Base-by-base conservation (phyloP, 169 alveolate species). In the Babesia caballi region DNA sequence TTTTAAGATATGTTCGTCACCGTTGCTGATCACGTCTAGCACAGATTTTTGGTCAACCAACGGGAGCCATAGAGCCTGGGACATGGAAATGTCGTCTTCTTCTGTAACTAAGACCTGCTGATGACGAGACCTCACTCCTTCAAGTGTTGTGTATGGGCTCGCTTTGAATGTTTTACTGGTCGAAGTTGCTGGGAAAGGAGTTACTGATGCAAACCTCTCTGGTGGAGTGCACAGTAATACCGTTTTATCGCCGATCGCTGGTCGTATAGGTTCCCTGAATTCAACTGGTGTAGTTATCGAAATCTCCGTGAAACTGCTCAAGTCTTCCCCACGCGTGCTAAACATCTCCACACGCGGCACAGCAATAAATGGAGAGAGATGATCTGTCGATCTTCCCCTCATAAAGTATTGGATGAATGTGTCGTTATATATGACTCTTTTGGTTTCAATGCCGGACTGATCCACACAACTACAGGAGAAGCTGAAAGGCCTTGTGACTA, bases 311-410 rank as follows among this genome's bases (percentile, higher is more conserved):
- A 25, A 30, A 21, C 5, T 28, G 5, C 66, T 36, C 50, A 33
- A 3, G 14, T 36, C 33, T 6, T 6, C 5, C 9, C 25, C 30
- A 5, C 51, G 32, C 21, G 19, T 30, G 11, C 15, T 15, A 4
- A 56, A 8, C 66, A 56, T 56, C 66, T 56, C 66, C 9, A 36
- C 66, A 36, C 38, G 46, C n/a, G 66, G 46, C 28, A 56, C 33
- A 38, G 17, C 17, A 4, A 56, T 36, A 6, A 56, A 8, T 21
- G 8, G 40, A 9, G n/a, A 14, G 12, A 19, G 12, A 9, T 33
- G 15, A 56, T 25, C 7, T 3, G n/a, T 11, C 25, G 35, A 35
- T 9, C 23, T 6, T n/a, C 32, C 50, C 4, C 19, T 3, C 30
- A 30, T 44, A 11, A 9, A 6, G 41, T 23, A 17, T 3, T 17